Base-by-base conservation (phyloP, 2,329 filamentous ascomycete species). In the Graphiopsis chlorocephala region DNA sequence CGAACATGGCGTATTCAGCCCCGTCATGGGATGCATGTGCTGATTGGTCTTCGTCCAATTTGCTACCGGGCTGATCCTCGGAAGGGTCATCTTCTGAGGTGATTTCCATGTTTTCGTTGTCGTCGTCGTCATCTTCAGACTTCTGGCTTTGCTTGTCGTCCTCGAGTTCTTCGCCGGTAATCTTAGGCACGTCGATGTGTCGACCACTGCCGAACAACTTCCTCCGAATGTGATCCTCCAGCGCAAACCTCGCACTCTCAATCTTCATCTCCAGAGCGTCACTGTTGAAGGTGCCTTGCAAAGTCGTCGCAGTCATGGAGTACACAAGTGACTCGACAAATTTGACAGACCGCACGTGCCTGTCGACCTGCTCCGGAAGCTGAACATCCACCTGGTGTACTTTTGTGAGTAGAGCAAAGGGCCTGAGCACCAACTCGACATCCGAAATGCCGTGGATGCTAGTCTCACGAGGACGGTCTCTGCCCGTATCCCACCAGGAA, bases 381-480 rank as follows among this genome's bases (percentile, higher is more conserved):
- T 64, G 45, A 29, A 74, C 66, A 2, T 61, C 26, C 8, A 72
- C 68, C 20, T 69, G 69, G 60, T 75, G 72, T 8, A 71, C 65
- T 1, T 64, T 52, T 4, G 67, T 67, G 17, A 75, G 68, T 8
- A 29, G 60, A 2, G 68, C 53, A 53, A 74, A 71, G 2, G 69
- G 69, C 12, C 65, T 69, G n/a, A 75, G 64, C 17, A 69, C 67
- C 20, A 75, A 63, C 56, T 75, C 68, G 61, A 75, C 50, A 59
- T 73, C 71, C 1, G 70, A 64, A 11, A 73, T 48, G 17, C 63
- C 61, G 53, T 74, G 67, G 25, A 73, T 67, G 12, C 66, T 67
- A 7, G 72, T 70, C 52, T 60, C 48, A 29, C 70, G 68, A 12
- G 72, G 70, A 15, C 61, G 29, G 20, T 67, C n/a, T 3, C 48